Percentiles rank a stretch among this genome's conserved stretches.
Conservation (phyloP, 345 rosid species). For the Physaria fendleri region DNA sequence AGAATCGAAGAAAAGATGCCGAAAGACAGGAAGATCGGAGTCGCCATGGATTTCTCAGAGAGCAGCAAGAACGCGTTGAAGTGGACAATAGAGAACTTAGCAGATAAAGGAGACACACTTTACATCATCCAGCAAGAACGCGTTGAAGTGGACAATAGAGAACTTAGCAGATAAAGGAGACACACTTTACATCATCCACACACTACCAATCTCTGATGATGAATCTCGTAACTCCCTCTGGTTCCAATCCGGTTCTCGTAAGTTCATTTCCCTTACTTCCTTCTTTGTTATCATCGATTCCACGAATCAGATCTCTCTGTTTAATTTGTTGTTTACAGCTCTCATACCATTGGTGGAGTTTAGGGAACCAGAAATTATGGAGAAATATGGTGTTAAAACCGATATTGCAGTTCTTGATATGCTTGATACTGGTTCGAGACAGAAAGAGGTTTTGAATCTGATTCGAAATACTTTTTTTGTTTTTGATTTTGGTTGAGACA, state of each 20-base stretch:
- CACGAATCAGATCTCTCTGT: neutral
- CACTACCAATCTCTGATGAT: conserved; percentile 39
- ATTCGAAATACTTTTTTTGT: no score
- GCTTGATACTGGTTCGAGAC: conserved; percentile 83
- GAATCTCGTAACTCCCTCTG: conserved; percentile 45
- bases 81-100: conserved; percentile 84
- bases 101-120: conserved; percentile 67
- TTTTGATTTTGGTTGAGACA: no score
- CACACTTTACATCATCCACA: conserved; percentile 58
- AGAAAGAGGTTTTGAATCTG: no score
- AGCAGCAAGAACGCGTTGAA: conserved; percentile 88
- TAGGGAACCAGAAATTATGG: conserved; percentile 67
- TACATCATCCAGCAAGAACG: conserved; percentile 72
- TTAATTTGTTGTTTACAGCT: conserved; percentile 38
- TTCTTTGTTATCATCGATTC: neutral
- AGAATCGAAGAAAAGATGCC: conserved; percentile 39
- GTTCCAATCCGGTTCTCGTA: conserved; percentile 73
- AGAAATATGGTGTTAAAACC: conserved; percentile 46
- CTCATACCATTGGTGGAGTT: conserved; percentile 81
- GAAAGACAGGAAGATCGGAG: conserved; percentile 60
- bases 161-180: conserved; percentile 82
- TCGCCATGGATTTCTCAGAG: conserved; percentile 88
- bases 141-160: conserved; percentile 76
- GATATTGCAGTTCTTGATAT: conserved; percentile 63
- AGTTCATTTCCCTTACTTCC: neutral